These are phyloP conservation scores for Leccinum imitatum DNA, from an alignment of 768 basidiomycete species.

Conservation along the genomic window DNA sequence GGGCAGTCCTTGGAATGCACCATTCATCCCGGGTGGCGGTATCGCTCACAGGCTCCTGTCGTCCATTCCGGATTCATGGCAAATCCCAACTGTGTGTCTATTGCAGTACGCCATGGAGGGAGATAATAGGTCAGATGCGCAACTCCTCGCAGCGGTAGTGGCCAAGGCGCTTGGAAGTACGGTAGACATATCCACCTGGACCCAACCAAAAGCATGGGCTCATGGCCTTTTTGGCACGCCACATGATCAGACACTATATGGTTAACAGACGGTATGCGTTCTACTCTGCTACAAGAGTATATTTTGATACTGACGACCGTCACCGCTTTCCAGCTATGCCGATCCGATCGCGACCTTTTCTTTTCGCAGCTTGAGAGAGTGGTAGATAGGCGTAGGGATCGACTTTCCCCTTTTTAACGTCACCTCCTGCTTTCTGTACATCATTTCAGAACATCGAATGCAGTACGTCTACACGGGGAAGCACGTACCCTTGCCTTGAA, in stretches of 20 bases:
- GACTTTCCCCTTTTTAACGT: conserved; percentile 80
- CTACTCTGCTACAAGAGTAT: not conserved
- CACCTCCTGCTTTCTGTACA: conserved; percentile 87
- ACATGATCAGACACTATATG: conserved; percentile 72
- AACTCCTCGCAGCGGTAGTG: conserved; percentile 54
- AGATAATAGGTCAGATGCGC: conserved; percentile 75
- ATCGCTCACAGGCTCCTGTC: conserved; percentile 65
- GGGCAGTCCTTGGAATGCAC: conserved; percentile 39
- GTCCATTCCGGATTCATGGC: conserved; percentile 50
- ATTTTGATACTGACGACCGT: conserved; percentile 14
- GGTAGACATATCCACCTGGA: conserved; percentile 42
- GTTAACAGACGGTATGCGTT: conserved; percentile 35
- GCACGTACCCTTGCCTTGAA: conserved; percentile 92
- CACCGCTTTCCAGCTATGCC: conserved; percentile 66
- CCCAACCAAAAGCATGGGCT: conserved; percentile 63
- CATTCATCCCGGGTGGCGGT: conserved; percentile 81
- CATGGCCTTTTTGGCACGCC: conserved; percentile 65
- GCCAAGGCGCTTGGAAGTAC: conserved; percentile 47
- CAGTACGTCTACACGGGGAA: not conserved
- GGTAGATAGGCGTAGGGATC: conserved; percentile 94
- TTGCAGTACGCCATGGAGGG: conserved; percentile 81
- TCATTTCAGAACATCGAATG: conserved; percentile 7
- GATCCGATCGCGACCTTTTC: conserved; percentile 45
- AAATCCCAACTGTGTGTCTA: conserved; percentile 55
- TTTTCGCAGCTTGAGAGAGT: conserved; percentile 78